phyloP scores from a whole-genome alignment of 129 eudicot genomes.

The Saussurea involucrata region DNA sequence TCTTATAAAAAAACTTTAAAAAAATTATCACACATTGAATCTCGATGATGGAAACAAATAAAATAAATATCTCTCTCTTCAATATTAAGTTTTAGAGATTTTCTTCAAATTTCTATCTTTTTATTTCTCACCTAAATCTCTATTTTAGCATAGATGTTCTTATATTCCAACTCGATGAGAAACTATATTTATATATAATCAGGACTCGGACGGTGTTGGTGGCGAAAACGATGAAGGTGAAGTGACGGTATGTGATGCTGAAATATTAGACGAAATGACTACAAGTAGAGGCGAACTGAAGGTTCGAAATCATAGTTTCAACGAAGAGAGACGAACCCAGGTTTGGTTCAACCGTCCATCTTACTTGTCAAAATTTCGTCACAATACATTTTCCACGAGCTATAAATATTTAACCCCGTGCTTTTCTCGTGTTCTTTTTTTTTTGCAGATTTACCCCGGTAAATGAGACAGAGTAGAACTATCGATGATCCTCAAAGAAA shows the following conservation, averaged over 20 bases:
- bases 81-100: no score
- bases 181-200: background rate
- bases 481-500: background rate
- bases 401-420: background rate
- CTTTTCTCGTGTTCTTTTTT: background rate
- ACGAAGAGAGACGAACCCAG: conserved; percentile 10
- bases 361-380: background rate
- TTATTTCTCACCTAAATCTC: background rate
- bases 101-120: no score
- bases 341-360: background rate
- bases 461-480: background rate
- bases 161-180: background rate
- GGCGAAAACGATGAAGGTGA: conserved; percentile 1
- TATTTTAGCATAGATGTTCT: background rate
- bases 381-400: background rate
- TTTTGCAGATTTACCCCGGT: conserved; percentile 7
- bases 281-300: conserved; percentile 47
- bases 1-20: no score
- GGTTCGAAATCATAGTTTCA: conserved; percentile 30
- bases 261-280: conserved; percentile 43
- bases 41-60: no score
- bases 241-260: conserved; percentile 26
- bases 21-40: no score
- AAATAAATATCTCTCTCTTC: no score
- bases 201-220: conserved; percentile 25